Percentiles rank a stretch among this genome's conserved stretches.
phyloP scores from a whole-genome alignment of 306 rosid genomes.

The Quercus rubra region DNA sequence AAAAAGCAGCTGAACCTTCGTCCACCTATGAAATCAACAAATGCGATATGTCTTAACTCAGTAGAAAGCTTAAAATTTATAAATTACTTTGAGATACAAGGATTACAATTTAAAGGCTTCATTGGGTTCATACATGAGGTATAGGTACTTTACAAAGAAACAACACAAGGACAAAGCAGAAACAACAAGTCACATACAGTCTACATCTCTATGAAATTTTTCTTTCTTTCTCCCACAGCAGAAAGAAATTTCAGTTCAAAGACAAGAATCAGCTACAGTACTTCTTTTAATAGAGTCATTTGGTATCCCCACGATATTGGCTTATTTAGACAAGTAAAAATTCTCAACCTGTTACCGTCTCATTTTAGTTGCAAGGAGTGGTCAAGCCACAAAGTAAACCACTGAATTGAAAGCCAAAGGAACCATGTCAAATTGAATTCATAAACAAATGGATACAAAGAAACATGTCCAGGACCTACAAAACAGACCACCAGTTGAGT shows the following conservation, averaged over 20 bases:
- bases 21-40: neutral
- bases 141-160: neutral
- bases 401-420: neutral
- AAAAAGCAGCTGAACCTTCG: slow-evolving; percentile 19
- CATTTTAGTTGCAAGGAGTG: too few relatives aligned
- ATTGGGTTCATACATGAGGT: neutral
- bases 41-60: neutral
- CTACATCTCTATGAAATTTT: neutral
- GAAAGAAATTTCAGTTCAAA: slow-evolving; percentile 14
- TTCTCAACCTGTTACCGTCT: neutral
- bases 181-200: neutral
- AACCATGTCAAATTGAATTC: slow-evolving; percentile 9
- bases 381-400: neutral
- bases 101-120: neutral
- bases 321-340: neutral
- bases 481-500: slow-evolving; percentile 16
- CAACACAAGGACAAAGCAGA: neutral
- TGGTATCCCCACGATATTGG: neutral
- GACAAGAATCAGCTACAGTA: neutral
- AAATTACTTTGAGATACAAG: neutral
- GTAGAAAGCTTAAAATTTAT: neutral
- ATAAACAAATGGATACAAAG: slow-evolving; percentile 5
- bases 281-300: neutral
- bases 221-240: neutral
- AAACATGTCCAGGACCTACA: slow-evolving; percentile 6